These are phyloP conservation scores for Yarrowia porcina DNA, from an alignment of 805 yeast genomes.

Conservation along the genomic window DNA sequence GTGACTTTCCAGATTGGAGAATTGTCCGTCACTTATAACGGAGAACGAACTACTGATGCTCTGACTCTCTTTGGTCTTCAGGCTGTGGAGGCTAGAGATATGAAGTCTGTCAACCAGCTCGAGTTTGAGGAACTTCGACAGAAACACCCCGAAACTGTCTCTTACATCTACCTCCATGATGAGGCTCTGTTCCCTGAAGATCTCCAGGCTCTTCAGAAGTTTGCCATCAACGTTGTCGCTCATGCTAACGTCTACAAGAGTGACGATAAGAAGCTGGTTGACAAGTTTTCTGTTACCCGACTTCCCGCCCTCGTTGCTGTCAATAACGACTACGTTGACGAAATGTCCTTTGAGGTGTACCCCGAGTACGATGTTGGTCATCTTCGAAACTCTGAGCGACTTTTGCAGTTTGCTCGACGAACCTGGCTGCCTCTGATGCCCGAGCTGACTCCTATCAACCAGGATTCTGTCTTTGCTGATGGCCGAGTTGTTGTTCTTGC, in stretches of 20 bases:
- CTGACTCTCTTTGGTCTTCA: slow-evolving; percentile 33
- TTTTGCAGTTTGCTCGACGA: slow-evolving; percentile 37
- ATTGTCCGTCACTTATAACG: slow-evolving; percentile 29
- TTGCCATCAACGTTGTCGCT: slow-evolving; percentile 38
- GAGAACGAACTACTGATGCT: slow-evolving; percentile 30
- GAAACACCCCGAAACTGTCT: slow-evolving; percentile 32
- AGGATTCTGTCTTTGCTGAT: slow-evolving; percentile 35
- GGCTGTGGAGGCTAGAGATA: slow-evolving; percentile 38
- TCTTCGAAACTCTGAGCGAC: slow-evolving; percentile 35
- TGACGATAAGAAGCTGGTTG: slow-evolving; percentile 33
- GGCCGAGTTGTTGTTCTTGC: slow-evolving; percentile 37
- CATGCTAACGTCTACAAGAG: slow-evolving; percentile 37
- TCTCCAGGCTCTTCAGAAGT: slow-evolving; percentile 39
- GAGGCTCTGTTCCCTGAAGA: slow-evolving; percentile 41
- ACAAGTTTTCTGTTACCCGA: slow-evolving; percentile 33
- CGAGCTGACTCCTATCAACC: slow-evolving; percentile 40
- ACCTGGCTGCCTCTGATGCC: slow-evolving; percentile 41
- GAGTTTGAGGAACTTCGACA: slow-evolving; percentile 38
- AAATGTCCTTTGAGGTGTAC: slow-evolving; percentile 30
- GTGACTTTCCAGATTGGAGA: slow-evolving; percentile 28
- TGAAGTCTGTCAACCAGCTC: slow-evolving; percentile 33
- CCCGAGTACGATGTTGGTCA: slow-evolving; percentile 37
- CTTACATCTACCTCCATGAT: slow-evolving; percentile 43
- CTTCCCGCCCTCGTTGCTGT: slow-evolving; percentile 39
- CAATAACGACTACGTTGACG: slow-evolving; percentile 32